A percentile compares a stretch with the other conserved stretches of the same genome.
Conservation (phyloP, 192 early-diverging fungal species). For the Pilobolus umbonatus region DNA sequence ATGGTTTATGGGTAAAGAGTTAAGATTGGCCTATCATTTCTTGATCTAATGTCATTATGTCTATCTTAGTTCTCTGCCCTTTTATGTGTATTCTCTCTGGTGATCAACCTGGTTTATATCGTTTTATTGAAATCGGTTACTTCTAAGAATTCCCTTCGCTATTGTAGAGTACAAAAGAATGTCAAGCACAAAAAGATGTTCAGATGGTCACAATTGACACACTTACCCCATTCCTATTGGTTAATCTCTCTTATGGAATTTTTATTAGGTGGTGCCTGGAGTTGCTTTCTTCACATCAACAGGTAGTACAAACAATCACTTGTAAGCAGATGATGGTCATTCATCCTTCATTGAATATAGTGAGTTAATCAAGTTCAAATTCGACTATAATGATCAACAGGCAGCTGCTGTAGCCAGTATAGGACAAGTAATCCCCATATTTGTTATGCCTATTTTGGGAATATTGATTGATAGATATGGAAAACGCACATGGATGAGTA, state of each 20-base stretch:
- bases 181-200: slow-evolving; percentile 44
- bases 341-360: slow-evolving; percentile 23
- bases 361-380: slow-evolving; percentile 71
- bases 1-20: slow-evolving; percentile 34
- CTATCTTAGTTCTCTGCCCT: slow-evolving; percentile 58
- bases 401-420: slow-evolving; percentile 66
- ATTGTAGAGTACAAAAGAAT: not conserved
- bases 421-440: slow-evolving; percentile 63
- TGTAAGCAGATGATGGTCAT: not conserved
- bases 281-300: slow-evolving; percentile 62
- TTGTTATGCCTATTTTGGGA: slow-evolving; percentile 70
- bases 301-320: slow-evolving; percentile 23
- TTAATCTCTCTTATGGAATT: slow-evolving; percentile 54
- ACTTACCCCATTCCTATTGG: slow-evolving; percentile 60
- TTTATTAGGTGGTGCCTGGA: slow-evolving; percentile 57
- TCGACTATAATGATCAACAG: slow-evolving; percentile 46
- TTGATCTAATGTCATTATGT: slow-evolving; percentile 26
- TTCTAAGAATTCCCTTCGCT: slow-evolving; percentile 6
- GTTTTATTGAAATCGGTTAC: slow-evolving; percentile 42
- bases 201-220: slow-evolving; percentile 47
- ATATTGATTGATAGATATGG: slow-evolving; percentile 63
- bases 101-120: slow-evolving; percentile 66
- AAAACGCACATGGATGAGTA: slow-evolving; percentile 51
- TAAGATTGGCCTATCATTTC: too few species aligned
- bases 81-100: slow-evolving; percentile 62